phyloP scores from a whole-genome alignment of 148 eudicot genomes.

The Silene latifolia region DNA sequence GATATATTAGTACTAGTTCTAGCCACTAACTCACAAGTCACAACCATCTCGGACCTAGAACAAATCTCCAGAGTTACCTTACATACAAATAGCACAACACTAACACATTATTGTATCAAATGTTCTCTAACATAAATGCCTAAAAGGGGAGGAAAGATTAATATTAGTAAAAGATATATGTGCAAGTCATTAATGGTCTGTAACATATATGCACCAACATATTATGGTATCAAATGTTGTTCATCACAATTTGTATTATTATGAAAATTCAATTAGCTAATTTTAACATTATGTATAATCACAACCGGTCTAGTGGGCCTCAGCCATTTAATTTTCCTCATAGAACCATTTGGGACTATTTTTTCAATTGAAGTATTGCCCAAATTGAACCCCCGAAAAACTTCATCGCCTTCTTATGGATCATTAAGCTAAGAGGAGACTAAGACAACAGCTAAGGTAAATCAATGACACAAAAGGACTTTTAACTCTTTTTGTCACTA shows the following conservation, averaged over 20 bases:
- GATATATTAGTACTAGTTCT: background rate
- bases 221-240: background rate
- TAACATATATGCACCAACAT: background rate
- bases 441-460: constrained; percentile 1
- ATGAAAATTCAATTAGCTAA: background rate
- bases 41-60: background rate
- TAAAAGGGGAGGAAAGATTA: too few relatives aligned
- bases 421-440: background rate
- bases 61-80: background rate
- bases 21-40: background rate
- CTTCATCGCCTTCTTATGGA: background rate
- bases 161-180: background rate
- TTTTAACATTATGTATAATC: background rate
- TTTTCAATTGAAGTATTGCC: background rate
- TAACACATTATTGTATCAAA: too few relatives aligned
- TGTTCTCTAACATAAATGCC: too few relatives aligned
- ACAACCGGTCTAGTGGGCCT: background rate
- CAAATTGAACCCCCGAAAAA: background rate
- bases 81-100: too few relatives aligned
- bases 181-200: background rate
- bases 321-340: too few relatives aligned
- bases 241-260: background rate
- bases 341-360: background rate
- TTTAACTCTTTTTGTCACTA: background rate
- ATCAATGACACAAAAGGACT: background rate